Base-by-base conservation (phyloP, 2,329 filamentous ascomycete genomes). In the Coniochaeta sp. region DNA sequence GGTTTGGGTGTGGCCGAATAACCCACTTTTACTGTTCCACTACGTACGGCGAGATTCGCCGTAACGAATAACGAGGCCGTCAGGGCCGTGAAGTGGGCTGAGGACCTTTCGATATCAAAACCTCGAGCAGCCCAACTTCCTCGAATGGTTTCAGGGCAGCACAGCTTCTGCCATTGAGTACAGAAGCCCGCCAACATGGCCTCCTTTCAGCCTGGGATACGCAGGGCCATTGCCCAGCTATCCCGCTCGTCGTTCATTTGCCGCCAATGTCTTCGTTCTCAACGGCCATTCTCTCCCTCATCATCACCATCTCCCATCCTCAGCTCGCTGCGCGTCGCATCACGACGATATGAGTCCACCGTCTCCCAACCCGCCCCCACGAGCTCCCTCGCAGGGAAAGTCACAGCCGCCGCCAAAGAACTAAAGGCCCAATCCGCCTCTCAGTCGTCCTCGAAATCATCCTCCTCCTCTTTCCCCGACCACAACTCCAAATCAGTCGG, bases 401-500 rank as follows among this genome's bases (percentile, higher is more conserved):
- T 40, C 53, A 20, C 12, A 32, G 32, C 24, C 24, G 40, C 16
- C 26, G 18, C 38, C 22, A 12, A 18, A 8, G 38, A 42, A 42
- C 38, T 42, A 20, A 20, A 59, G 4, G 50, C 56, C 0, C 50
- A 57, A 3, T 46, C 58, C 1, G 54, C 58, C 1, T 24, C 51
- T 1, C 51, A 53, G 51, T 64, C 59, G 50, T 59, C 64, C 9
- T 57, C 60, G 16, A 71, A 69, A 58, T 67, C 65, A 18, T 67
- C 68, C 3, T 81, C 65, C 20, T 67, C 68, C 3, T 81, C 78
- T 54, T 49, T 49, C 31, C 78, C 79, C 27, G 68, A 87, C 60
- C 81, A 80, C 9, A 90, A 81, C 58, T 82, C 85, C 53, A 94
- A 88, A 69, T 73, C 75, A 9, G 91, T 96, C 42, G 94, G 85